Base-by-base conservation (phyloP, 78 protist genomes). In the Corallochytrium limacisporum region DNA sequence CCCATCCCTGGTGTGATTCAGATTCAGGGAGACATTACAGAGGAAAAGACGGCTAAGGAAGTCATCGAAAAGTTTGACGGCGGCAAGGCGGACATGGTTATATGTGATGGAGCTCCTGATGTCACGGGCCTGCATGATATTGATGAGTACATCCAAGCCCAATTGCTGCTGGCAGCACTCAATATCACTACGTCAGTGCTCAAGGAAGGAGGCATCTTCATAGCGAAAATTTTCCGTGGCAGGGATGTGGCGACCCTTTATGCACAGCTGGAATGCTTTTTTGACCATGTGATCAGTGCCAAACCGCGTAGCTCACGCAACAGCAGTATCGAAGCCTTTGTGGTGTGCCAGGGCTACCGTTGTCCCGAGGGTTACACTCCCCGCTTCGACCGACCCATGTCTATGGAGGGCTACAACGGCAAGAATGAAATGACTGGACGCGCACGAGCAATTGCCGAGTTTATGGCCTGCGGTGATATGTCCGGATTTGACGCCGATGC, bases 51-150 rank as follows among this genome's bases (percentile, higher is more conserved):
- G 1, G 81, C 81, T 13, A 13, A 68, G 4, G 65, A 49, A 32
- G 81, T 90, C 33, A 78, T 92, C 4, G 55, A n/a, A 4, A 70
- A 51, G 33, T 81, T 90, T 32, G 94, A 73, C 22, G 98, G 93
- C 22, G 12, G 38, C 4, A 12, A 46, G 16, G 97, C 98, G 0
- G 98, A 97, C 59, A 40, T 96, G 3, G 98, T 95, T 4, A 82
- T 96, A 2, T 95, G 88, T 4, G 99, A 97, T 69, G 99, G 99
- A 26, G 99, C 99, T 0, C 99, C 99, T 0, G 99, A 97, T 61
- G 98, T 91, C 28, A 91, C 98, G n/a, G 98, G 98, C 10, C 63
- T 90, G 60, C 96, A 91, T 48, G 96, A 90, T 62, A 49, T 96
- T n/a, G 99, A 98, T 57, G 95, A 92, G 78, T 96, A 91, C 71